These are phyloP conservation scores for Neopestalotiopsis rosae DNA, from an alignment of 2,329 filamentous ascomycete species.

Conservation along the genomic window DNA sequence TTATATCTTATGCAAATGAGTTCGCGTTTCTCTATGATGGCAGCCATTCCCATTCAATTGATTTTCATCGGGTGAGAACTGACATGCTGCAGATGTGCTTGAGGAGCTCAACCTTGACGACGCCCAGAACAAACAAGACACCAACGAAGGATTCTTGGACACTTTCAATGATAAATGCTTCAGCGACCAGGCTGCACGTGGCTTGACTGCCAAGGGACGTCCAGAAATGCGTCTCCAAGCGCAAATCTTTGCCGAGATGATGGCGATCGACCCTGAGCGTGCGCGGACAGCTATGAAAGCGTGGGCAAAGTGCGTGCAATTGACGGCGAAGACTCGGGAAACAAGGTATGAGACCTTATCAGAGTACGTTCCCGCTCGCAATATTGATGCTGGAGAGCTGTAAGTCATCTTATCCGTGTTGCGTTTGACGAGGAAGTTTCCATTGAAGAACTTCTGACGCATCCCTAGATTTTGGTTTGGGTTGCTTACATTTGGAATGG, in stretches of 20 bases:
- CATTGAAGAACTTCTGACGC: too few relatives aligned
- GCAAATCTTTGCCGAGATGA: conserved; percentile 32
- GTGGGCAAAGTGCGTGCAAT: conserved; percentile 29
- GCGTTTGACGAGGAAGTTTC: too few relatives aligned
- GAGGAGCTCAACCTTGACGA: too few relatives aligned
- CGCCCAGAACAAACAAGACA: too few relatives aligned
- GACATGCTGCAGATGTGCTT: too few relatives aligned
- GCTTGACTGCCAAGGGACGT: not conserved
- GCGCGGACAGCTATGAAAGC: conserved; percentile 29
- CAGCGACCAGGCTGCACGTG: too few relatives aligned
- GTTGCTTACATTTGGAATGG: conserved; percentile 42
- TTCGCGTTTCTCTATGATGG: conserved; percentile 46
- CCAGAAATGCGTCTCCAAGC: conserved; percentile 26
- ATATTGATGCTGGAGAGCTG: conserved; percentile 33
- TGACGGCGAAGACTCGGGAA: conserved; percentile 14
- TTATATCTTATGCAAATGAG: conserved; percentile 45
- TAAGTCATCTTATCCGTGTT: conserved; percentile 17
- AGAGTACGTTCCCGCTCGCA: conserved; percentile 33
- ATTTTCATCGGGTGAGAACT: too few relatives aligned
- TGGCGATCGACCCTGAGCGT: conserved; percentile 28
- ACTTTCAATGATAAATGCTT: too few relatives aligned
- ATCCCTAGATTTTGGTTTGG: conserved; percentile 37
- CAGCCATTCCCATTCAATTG: not conserved
- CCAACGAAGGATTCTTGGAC: too few relatives aligned
- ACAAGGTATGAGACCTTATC: conserved; percentile 27